A percentile compares a stretch with the other conserved stretches of the same genome.
Conservation (phyloP, 2,329 filamentous ascomycete genomes). For the Phaeosphaeria sp. region DNA sequence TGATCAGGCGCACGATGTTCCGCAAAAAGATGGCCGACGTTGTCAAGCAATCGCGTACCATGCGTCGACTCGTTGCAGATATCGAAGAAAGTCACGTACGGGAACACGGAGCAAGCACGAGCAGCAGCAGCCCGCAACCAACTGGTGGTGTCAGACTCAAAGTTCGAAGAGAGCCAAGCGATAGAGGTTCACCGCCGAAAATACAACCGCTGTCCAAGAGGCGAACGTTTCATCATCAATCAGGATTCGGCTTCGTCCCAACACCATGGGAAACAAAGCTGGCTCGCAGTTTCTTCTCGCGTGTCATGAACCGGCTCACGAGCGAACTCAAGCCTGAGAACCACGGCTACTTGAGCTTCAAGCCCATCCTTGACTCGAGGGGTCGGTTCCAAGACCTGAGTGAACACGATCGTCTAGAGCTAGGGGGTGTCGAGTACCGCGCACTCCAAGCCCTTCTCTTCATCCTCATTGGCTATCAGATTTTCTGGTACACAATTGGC, state of each 20-base stretch:
- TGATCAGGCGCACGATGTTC: conserved; percentile 33
- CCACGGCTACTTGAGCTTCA: conserved; percentile 41
- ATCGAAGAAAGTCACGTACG: conserved; percentile 26
- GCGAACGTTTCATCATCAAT: conserved; percentile 34
- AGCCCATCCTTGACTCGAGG: conserved; percentile 36
- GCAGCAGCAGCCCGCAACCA: conserved; percentile 8
- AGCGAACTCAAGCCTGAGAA: conserved; percentile 30
- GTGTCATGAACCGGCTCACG: conserved; percentile 23
- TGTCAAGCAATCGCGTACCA: conserved; percentile 32
- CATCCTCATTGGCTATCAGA: conserved; percentile 51
- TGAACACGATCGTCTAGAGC: conserved; percentile 51
- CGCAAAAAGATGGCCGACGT: conserved; percentile 37
- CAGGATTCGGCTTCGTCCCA: conserved; percentile 37
- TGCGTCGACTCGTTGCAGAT: conserved; percentile 31
- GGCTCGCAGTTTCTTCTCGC: conserved; percentile 28
- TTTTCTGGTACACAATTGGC: conserved; percentile 51
- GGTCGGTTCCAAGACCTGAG: conserved; percentile 47
- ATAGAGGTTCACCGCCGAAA: conserved; percentile 6
- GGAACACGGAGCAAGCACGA: conserved; percentile 7
- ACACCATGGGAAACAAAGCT: conserved; percentile 39
- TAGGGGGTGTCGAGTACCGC: conserved; percentile 62
- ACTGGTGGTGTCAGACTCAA: not conserved
- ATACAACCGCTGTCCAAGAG: conserved; percentile 19
- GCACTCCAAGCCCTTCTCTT: conserved; percentile 58
- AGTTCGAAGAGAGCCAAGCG: conserved; percentile 2